A percentile compares a stretch with the other conserved stretches of the same genome.
These are phyloP conservation scores for Tolypocladium ophioglossoides DNA, from an alignment of 2,329 filamentous ascomycete species.

Conservation along the genomic window DNA sequence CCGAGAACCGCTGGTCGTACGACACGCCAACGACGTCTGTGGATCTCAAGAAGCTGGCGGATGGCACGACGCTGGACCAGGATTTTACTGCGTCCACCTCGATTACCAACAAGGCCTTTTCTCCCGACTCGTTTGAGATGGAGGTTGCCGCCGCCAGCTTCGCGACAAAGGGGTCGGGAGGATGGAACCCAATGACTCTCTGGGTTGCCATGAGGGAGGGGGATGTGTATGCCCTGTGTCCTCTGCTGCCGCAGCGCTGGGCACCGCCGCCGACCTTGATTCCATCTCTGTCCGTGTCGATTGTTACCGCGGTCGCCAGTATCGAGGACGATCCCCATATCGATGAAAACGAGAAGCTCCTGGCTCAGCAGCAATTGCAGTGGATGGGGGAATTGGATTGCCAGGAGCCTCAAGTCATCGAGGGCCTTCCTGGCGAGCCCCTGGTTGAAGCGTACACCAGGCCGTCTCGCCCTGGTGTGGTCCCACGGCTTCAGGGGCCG, in stretches of 20 bases:
- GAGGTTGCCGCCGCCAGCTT: constrained; percentile 87
- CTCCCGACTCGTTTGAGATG: constrained; percentile 85
- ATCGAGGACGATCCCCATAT: constrained; percentile 48
- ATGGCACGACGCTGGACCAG: constrained; percentile 71
- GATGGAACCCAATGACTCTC: constrained; percentile 92
- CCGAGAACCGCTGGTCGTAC: constrained; percentile 78
- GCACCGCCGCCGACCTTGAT: constrained; percentile 65
- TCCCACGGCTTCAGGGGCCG: constrained; percentile 52
- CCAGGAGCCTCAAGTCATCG: constrained; percentile 48
- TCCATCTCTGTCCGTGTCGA: constrained; percentile 71
- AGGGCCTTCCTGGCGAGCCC: constrained; percentile 36
- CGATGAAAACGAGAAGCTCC: constrained; percentile 39
- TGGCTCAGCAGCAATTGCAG: constrained; percentile 54
- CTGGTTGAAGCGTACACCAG: constrained; percentile 45
- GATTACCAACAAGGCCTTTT: constrained; percentile 70
- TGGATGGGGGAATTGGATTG: constrained; percentile 58
- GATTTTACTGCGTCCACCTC: constrained; percentile 71
- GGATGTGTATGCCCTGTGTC: constrained; percentile 87
- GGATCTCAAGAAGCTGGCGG: constrained; percentile 79
- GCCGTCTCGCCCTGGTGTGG: constrained; percentile 44
- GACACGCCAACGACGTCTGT: constrained; percentile 73
- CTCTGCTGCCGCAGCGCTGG: constrained; percentile 81
- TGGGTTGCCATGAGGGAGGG: constrained; percentile 95
- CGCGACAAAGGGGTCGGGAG: constrained; percentile 53
- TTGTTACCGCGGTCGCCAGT: constrained; percentile 61